Conservation (phyloP, 176 grass and related monocot species). For the Ensete glaucum region DNA sequence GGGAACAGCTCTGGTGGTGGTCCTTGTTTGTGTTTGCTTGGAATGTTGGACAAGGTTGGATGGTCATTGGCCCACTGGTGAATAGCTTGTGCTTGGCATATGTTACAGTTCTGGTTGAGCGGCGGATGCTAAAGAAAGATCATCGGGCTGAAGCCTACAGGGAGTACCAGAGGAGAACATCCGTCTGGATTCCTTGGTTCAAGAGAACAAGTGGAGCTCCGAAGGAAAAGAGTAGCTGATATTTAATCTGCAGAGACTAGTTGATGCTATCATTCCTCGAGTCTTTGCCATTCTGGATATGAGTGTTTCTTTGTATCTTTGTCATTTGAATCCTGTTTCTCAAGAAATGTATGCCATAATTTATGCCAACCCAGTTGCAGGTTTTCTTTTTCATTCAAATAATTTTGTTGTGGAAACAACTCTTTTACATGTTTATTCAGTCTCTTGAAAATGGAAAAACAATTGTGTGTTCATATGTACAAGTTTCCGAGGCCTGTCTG, state of each 20-base stretch:
- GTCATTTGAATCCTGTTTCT: not conserved
- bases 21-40: constrained; percentile 62
- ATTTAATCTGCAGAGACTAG: not conserved
- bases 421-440: no score
- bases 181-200: constrained; percentile 91
- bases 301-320: not conserved
- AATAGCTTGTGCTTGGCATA: constrained; percentile 78
- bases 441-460: no score
- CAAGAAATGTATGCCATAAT: not conserved
- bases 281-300: not conserved
- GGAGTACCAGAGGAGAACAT: constrained; percentile 58
- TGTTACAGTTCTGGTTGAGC: constrained; percentile 65
- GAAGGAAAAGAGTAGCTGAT: constrained; percentile 11
- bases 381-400: no score
- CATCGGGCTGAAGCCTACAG: constrained; percentile 50
- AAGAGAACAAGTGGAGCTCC: constrained; percentile 25
- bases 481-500: no score
- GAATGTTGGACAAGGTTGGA: constrained; percentile 64
- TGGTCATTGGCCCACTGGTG: constrained; percentile 57
- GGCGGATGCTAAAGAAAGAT: constrained; percentile 72
- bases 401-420: no score
- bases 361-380: not conserved
- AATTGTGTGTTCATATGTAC: no score
- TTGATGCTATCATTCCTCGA: not conserved
- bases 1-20: constrained; percentile 98